These are phyloP conservation scores for Graphilbum fragrans DNA, from an alignment of 2,329 filamentous ascomycete species.

Conservation along the genomic window DNA sequence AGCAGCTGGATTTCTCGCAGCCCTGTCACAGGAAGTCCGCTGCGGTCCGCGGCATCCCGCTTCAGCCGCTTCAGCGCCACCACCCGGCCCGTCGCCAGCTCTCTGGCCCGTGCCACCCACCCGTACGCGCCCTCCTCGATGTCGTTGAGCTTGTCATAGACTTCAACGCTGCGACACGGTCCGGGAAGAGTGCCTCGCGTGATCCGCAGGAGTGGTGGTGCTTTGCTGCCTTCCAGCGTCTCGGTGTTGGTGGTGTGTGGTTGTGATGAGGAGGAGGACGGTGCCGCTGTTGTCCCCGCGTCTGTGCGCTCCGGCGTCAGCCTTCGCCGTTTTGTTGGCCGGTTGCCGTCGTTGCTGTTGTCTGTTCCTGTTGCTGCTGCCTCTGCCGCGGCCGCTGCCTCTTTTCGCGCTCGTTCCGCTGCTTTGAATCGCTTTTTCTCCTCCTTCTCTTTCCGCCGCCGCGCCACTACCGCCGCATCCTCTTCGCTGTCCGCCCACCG, in stretches of 20 bases:
- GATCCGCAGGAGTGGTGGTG: conserved; percentile 55
- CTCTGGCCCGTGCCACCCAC: conserved; percentile 76
- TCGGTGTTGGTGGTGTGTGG: conserved; percentile 5
- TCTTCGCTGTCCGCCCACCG: conserved; percentile 83
- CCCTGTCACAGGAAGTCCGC: conserved; percentile 80
- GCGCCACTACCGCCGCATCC: conserved; percentile 61
- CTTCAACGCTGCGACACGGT: conserved; percentile 61
- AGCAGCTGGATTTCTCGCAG: conserved; percentile 89
- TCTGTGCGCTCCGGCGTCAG: conserved; percentile 32
- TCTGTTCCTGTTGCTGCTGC: conserved; percentile 7
- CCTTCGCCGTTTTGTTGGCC: conserved; percentile 50
- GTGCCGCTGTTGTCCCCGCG: conserved; percentile 10
- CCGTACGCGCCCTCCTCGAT: conserved; percentile 98
- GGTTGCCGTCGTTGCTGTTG: conserved; percentile 19
- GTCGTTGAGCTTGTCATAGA: conserved; percentile 86
- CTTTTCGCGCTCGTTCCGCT: conserved; percentile 24
- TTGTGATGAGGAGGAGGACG: no score
- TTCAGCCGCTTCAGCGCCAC: conserved; percentile 93
- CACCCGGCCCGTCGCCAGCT: conserved; percentile 60
- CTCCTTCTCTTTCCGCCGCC: conserved; percentile 71
- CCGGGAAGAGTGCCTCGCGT: conserved; percentile 53
- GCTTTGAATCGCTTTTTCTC: conserved; percentile 77
- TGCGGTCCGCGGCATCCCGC: conserved; percentile 62
- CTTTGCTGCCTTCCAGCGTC: conserved; percentile 6
- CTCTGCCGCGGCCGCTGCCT: conserved; percentile 21